Base-by-base conservation (phyloP, 495 filamentous ascomycete genomes). In the Penicillium flavigenum region DNA sequence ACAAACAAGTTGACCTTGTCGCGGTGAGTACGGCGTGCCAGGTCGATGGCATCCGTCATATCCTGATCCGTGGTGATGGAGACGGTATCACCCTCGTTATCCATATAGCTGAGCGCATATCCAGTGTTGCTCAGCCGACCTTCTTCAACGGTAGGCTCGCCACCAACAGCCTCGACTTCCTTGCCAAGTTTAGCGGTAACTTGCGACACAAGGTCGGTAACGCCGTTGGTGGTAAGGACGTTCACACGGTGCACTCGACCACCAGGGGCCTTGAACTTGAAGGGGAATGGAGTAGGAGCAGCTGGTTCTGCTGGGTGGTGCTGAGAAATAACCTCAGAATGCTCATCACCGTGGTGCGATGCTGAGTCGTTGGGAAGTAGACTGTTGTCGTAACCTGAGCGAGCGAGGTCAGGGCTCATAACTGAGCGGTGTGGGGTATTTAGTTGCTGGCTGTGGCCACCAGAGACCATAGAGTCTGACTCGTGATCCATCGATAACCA, bases 251-350 rank as follows among this genome's bases (percentile, higher is more conserved):
- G 95, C 26, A 98, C 92, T 41, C 94, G 89, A 42, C 95, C 94
- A 69, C 90, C 94, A 16, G 95, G 94, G 4, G 94, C 92, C 77
- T 99, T 98, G 83, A 99, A 99, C 72, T 99, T 99, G 85, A 99
- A 98, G 24, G 92, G 83, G 76, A 98, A 99, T 0, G 94, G 90
- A 11, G 79, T 69, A 52, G 94, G 89, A 14, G 79, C 68, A 49
- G 91, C 89, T 66, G 88, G 20, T 20, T 56, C 42, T 83, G 66
- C 9, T 77, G 62, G 26, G 22, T 84, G 68, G 11, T 78, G 63
- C 22, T 81, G 79, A 3, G 80, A 78, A 1, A 80, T 75, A 36
- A 81, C 78, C 52, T 89, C 87, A 3, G 82, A 77, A 29, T 87
- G 90, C 24, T 87, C 89, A 19, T 96, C 79, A 41, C 93, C 94